A percentile compares a stretch with the other conserved stretches of the same genome.
phyloP scores from a whole-genome alignment of 139 green algal genomes.

The Auxenochlorella protothecoides region DNA sequence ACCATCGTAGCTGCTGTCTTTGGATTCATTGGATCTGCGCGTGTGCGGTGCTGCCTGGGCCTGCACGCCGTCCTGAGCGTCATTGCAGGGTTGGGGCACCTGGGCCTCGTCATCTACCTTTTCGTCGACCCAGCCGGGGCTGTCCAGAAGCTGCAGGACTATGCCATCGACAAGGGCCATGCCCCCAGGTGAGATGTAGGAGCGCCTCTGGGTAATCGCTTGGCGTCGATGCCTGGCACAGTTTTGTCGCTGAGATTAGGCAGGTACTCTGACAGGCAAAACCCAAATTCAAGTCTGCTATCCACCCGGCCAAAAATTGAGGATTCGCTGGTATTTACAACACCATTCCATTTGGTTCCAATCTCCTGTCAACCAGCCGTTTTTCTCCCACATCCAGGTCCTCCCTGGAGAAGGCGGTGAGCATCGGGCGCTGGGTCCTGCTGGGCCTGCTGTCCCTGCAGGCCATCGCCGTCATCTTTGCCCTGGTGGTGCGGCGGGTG shows the following conservation, averaged over 20 bases:
- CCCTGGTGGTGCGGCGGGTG: slow-evolving; percentile 3
- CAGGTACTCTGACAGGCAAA: too few species aligned
- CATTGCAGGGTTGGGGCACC: slow-evolving; percentile 9
- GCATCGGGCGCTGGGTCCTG: slow-evolving; percentile 17
- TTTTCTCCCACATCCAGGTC: too few species aligned
- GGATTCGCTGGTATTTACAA: too few species aligned
- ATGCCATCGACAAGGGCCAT: background rate
- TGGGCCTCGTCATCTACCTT: slow-evolving; percentile 17
- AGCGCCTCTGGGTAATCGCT: too few species aligned
- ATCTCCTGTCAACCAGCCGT: too few species aligned
- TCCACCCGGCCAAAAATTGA: too few species aligned
- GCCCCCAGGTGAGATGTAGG: too few species aligned
- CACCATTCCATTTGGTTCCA: background rate
- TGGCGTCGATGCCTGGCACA: too few species aligned
- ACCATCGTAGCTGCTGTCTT: slow-evolving; percentile 10
- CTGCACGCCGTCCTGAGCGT: slow-evolving; percentile 10
- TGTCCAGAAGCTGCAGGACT: slow-evolving; percentile 2
- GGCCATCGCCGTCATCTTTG: slow-evolving; percentile 10
- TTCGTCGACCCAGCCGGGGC: slow-evolving; percentile 21
- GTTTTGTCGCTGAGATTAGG: too few species aligned
- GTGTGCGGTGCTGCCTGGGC: slow-evolving; percentile 18
- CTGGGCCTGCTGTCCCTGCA: slow-evolving; percentile 21
- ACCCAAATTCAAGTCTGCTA: too few species aligned
- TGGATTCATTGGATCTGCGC: slow-evolving; percentile 9
- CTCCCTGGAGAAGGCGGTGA: background rate